These are phyloP conservation scores for Talaromyces sp. DNA, from an alignment of 2,329 filamentous ascomycete species.

Conservation along the genomic window DNA sequence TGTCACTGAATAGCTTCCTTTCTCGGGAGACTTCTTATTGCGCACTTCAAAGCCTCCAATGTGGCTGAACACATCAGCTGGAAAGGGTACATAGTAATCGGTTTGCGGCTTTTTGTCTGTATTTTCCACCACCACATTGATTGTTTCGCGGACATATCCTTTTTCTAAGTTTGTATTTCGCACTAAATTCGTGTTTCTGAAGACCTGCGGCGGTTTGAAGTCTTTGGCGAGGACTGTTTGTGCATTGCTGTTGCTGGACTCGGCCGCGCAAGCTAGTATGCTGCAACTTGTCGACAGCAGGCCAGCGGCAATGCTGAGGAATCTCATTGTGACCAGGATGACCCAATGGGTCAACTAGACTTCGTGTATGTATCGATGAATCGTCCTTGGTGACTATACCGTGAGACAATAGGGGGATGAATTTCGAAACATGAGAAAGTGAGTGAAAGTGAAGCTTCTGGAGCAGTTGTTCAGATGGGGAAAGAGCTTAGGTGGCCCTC, in stretches of 20 bases:
- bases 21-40: slow-evolving; percentile 76
- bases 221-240: slow-evolving; percentile 38
- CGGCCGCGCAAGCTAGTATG: slow-evolving; percentile 30
- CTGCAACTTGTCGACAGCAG: slow-evolving; percentile 30
- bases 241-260: slow-evolving; percentile 25
- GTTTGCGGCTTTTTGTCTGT: slow-evolving; percentile 71
- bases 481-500: slow-evolving; percentile 38
- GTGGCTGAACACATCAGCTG: slow-evolving; percentile 66
- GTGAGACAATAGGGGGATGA: slow-evolving; percentile 20
- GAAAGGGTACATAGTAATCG: slow-evolving; percentile 90
- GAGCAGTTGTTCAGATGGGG: slow-evolving; percentile 14
- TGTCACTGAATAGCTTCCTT: slow-evolving; percentile 65
- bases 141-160: slow-evolving; percentile 79
- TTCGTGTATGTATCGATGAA: slow-evolving; percentile 26
- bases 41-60: slow-evolving; percentile 86
- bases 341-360: slow-evolving; percentile 25
- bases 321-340: slow-evolving; percentile 36
- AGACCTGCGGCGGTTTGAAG: slow-evolving; percentile 84
- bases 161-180: slow-evolving; percentile 90
- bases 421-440: not conserved
- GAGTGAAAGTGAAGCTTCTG: not conserved
- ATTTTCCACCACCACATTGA: slow-evolving; percentile 95
- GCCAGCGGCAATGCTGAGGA: slow-evolving; percentile 37
- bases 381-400: slow-evolving; percentile 20
- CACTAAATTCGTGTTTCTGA: slow-evolving; percentile 89